Conservation (phyloP, 345 rosid species). For the Litchi chinensis region DNA sequence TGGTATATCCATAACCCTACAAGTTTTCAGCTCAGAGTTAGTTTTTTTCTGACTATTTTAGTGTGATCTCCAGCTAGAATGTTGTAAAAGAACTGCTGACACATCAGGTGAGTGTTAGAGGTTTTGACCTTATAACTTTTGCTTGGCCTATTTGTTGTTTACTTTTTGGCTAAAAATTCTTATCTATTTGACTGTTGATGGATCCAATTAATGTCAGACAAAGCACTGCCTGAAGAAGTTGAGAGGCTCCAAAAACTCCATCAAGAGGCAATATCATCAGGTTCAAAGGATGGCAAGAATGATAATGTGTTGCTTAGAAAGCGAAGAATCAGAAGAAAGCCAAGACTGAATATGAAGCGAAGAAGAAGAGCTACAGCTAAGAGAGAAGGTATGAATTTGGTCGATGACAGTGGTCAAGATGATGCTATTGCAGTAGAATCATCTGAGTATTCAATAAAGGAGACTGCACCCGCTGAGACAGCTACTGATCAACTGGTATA, state of each 20-base stretch:
- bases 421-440: conserved; percentile 29
- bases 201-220: conserved; percentile 45
- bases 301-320: conserved; percentile 36
- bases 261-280: conserved; percentile 31
- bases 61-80: conserved; percentile 50
- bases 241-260: conserved; percentile 56
- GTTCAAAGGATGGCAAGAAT: conserved; percentile 27
- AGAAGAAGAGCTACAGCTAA: conserved; percentile 31
- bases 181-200: conserved; percentile 11
- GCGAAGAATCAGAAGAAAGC: too few species aligned
- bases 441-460: conserved; percentile 20
- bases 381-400: conserved; percentile 23
- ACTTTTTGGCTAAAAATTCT: not conserved
- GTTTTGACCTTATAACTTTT: not conserved
- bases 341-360: too few species aligned
- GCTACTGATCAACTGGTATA: conserved; percentile 44
- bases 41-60: conserved; percentile 23
- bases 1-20: conserved; percentile 32
- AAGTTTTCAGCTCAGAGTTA: not conserved
- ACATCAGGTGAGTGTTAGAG: conserved; percentile 39
- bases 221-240: conserved; percentile 65
- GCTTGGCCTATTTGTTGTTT: not conserved
- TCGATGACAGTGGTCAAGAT: conserved; percentile 24
- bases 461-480: conserved; percentile 20
- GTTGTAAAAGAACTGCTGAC: conserved; percentile 38